These are phyloP conservation scores for Ettlia oleoabundans DNA, from an alignment of 139 green algal species.

Conservation along the genomic window DNA sequence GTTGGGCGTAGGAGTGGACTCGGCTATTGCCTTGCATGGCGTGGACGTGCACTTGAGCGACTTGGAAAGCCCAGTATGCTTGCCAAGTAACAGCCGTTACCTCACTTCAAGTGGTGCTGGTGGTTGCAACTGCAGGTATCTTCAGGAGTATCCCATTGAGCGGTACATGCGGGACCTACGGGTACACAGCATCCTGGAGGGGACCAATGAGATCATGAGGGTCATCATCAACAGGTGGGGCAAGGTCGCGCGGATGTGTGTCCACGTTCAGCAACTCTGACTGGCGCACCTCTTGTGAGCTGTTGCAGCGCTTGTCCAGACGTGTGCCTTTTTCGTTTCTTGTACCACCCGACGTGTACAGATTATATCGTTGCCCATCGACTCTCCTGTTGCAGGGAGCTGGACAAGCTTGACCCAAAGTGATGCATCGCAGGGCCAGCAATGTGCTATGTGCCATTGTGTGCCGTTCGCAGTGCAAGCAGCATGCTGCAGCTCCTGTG, in stretches of 20 bases:
- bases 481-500: too few species aligned
- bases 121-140: constrained; percentile 64
- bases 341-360: neutral
- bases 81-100: too few species aligned
- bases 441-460: neutral
- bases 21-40: too few species aligned
- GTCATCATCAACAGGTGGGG: constrained; percentile 26
- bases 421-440: neutral
- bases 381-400: neutral
- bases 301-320: too few species aligned
- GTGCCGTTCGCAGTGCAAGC: too few species aligned
- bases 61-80: too few species aligned
- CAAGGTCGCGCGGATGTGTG: too few species aligned
- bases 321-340: too few species aligned
- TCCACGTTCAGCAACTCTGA: too few species aligned
- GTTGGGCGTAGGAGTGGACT: too few species aligned
- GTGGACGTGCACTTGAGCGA: too few species aligned
- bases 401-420: constrained; percentile 19
- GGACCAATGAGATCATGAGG: constrained; percentile 36
- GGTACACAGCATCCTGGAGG: constrained; percentile 87
- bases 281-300: too few species aligned
- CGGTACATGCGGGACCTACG: constrained; percentile 76
- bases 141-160: constrained; percentile 81
- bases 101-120: neutral
- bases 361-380: neutral